These are phyloP conservation scores for Colletotrichum sansevieriae DNA, from an alignment of 2,329 filamentous ascomycete genomes.

Conservation along the genomic window DNA sequence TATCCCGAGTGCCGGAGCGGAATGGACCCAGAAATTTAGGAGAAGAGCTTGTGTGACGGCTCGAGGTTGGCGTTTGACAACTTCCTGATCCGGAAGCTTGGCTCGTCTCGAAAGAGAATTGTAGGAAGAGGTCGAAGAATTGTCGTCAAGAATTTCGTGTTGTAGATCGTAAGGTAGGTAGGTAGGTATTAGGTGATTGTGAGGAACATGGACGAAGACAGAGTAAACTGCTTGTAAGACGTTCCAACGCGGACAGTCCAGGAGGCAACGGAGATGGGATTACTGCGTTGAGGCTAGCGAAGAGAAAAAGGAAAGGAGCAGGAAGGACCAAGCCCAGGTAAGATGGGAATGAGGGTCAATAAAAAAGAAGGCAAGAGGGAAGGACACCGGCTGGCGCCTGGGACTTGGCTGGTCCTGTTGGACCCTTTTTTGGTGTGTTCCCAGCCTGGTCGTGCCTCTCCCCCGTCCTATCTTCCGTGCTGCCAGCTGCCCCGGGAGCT, in stretches of 20 bases:
- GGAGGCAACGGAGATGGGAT: not conserved
- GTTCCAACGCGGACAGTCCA: slow-evolving; percentile 6
- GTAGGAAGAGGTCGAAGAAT: not conserved
- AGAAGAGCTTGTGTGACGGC: not conserved
- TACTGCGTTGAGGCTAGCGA: not conserved
- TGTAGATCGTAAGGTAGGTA: too few species aligned
- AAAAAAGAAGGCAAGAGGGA: slow-evolving; percentile 18
- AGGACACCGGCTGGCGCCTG: slow-evolving; percentile 13
- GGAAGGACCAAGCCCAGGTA: not conserved
- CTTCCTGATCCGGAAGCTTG: slow-evolving; percentile 31
- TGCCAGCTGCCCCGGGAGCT: slow-evolving; percentile 16
- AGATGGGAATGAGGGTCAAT: slow-evolving; percentile 35
- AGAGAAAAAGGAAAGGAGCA: slow-evolving; percentile 4
- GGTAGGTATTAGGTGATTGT: not conserved
- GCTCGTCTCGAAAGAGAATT: not conserved
- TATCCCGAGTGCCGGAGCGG: slow-evolving; percentile 22
- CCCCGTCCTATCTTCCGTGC: slow-evolving; percentile 11
- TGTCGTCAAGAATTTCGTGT: not conserved
- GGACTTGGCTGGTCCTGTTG: slow-evolving; percentile 24
- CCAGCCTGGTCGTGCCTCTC: slow-evolving; percentile 25
- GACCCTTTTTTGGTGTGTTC: slow-evolving; percentile 31
- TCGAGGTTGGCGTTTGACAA: slow-evolving; percentile 1
- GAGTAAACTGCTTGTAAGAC: slow-evolving; percentile 1
- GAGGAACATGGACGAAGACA: not conserved
- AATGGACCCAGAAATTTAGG: slow-evolving; percentile 19